Base-by-base conservation (phyloP, 345 rosid species). In the Schrenkiella parvula region DNA sequence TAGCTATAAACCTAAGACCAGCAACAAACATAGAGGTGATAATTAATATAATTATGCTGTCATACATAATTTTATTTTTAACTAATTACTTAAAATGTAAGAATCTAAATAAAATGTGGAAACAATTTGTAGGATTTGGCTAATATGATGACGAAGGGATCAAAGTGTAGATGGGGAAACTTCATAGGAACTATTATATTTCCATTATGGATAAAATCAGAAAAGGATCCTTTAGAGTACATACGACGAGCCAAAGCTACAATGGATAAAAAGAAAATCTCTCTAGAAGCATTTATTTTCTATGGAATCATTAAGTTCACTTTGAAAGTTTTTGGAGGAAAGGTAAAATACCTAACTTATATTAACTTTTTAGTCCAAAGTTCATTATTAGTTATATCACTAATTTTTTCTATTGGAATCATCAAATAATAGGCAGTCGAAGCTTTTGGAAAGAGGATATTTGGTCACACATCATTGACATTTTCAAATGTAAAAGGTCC, bases 401-500 rank as follows among this genome's bases (percentile, higher is more conserved):
- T 48, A 32, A 32, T 8, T 25, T 10, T 9, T 29, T 5, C 13
- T 4, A 37, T 37, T 11, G 8, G 41, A 10, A 18, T 1, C 3
- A 35, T 2, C 4, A 35, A 8, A 9, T 52, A 67, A 46, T 68
- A 85, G 93, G 74, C 23, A 2, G 83, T 77, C 1, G 72, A 74
- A 53, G 46, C 65, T 10, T 1, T 82, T 22, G 59, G 76, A 2
- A 42, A 74, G 32, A 76, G 80, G 71, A 14, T 80, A 26, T 48
- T 84, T 9, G 66, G 76, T 7, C 72, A 78, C 38, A 80, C 87
- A 3, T 72, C 87, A 2, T 4, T 88, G 75, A 50, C 84, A 6
- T 79, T 83, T 60, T 86, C 90, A 3, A 88, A 84, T 19, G 57
- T 85, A 39, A 72, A 67, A 9, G 90, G 90, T 43, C 93, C 88